These are phyloP conservation scores for Pholiota conissans DNA, from an alignment of 768 basidiomycete species.

Conservation along the genomic window DNA sequence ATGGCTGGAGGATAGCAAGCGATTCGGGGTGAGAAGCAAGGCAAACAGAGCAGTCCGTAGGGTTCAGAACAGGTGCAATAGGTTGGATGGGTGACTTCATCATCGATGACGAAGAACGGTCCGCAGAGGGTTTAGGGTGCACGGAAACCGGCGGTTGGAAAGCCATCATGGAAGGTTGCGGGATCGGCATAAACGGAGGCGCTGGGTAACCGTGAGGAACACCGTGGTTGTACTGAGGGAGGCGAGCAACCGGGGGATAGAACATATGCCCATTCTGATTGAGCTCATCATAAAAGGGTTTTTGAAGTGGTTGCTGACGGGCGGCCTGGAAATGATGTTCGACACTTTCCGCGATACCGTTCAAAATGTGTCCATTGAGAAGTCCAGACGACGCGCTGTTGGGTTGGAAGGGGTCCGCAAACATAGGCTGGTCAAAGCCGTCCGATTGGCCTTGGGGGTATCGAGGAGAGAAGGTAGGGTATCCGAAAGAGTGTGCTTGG, in stretches of 20 bases:
- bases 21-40: slow-evolving; percentile 39
- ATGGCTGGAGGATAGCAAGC: slow-evolving; percentile 73
- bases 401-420: slow-evolving; percentile 43
- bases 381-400: slow-evolving; percentile 20
- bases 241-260: slow-evolving; percentile 13
- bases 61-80: slow-evolving; percentile 13
- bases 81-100: not conserved
- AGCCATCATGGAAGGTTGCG: slow-evolving; percentile 16
- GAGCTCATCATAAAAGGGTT: slow-evolving; percentile 21
- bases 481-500: slow-evolving; percentile 33
- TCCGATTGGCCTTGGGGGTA: slow-evolving; percentile 24
- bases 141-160: slow-evolving; percentile 9
- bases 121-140: slow-evolving; percentile 8
- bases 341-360: slow-evolving; percentile 38
- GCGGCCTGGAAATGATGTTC: slow-evolving; percentile 43
- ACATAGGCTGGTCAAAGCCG: slow-evolving; percentile 27
- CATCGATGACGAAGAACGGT: slow-evolving; percentile 1
- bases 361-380: slow-evolving; percentile 25
- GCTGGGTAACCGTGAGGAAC: slow-evolving; percentile 21
- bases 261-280: slow-evolving; percentile 19
- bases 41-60: slow-evolving; percentile 63
- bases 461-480: slow-evolving; percentile 31
- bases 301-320: slow-evolving; percentile 26
- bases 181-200: slow-evolving; percentile 18
- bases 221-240: slow-evolving; percentile 17